Evolutionary conservation across 441 rosid genomes (phyloP).

Genomic region (Croton setiger): DNA sequence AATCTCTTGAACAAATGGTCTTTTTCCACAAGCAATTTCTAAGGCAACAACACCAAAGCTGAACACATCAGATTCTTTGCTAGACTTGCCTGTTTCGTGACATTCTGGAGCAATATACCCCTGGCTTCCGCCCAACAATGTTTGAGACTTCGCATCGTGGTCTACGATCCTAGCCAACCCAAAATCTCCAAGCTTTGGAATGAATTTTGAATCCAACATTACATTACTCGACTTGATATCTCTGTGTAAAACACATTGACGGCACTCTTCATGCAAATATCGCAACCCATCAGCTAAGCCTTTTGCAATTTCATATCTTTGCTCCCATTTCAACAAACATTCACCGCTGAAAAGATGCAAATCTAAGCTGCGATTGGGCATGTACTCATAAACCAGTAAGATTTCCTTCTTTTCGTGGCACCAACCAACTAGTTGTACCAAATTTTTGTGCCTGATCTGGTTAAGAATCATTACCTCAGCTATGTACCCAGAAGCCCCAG

Average conservation of each 20-base stretch:
- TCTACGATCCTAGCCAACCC: slow-evolving; percentile 49
- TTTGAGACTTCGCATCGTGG: not conserved
- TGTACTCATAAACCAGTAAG: slow-evolving; percentile 4
- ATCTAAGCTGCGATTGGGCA: slow-evolving; percentile 6
- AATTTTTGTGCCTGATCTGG: slow-evolving; percentile 11
- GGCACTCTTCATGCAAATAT: slow-evolving; percentile 54
- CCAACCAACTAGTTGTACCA: slow-evolving; percentile 14
- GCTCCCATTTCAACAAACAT: not conserved
- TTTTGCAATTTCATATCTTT: slow-evolving; percentile 23
- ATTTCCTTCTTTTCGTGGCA: slow-evolving; percentile 6
- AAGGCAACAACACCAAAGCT: slow-evolving; percentile 41
- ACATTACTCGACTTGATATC: slow-evolving; percentile 52
- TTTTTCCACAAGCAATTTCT: slow-evolving; percentile 28
- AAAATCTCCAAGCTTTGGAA: slow-evolving; percentile 47
- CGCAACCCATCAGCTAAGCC: slow-evolving; percentile 43
- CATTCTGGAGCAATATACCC: slow-evolving; percentile 6
- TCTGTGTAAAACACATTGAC: slow-evolving; percentile 48
- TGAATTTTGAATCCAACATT: slow-evolving; percentile 46
- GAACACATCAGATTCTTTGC: slow-evolving; percentile 38
- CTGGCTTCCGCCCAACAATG: not conserved
- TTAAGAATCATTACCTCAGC: slow-evolving; percentile 10
- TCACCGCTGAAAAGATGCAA: not conserved
- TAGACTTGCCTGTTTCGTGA: not conserved
- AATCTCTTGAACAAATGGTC: not conserved
- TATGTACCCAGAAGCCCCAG: too few relatives aligned